Percentiles rank a stretch among this genome's conserved stretches.
These are phyloP conservation scores for Clavariopsis aquatica DNA, from an alignment of 495 filamentous ascomycete species.

Conservation along the genomic window DNA sequence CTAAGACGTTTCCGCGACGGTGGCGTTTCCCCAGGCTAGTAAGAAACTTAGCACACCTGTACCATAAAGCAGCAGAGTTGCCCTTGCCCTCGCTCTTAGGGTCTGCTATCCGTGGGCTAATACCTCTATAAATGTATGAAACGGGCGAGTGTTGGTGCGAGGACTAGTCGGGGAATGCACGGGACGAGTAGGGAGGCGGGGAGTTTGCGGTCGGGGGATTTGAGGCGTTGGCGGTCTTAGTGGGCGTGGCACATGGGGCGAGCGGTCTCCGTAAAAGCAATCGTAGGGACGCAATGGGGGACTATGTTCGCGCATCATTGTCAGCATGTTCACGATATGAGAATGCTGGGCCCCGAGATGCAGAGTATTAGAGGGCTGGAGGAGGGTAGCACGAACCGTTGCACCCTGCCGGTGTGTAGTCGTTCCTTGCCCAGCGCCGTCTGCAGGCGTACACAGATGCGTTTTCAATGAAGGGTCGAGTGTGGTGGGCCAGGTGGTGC, in stretches of 20 bases:
- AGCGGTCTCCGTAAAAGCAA: constrained; percentile 3
- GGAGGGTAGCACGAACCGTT: constrained; percentile 32
- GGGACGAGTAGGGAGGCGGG: neutral
- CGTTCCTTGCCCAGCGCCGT: constrained; percentile 14
- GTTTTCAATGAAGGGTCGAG: constrained; percentile 18
- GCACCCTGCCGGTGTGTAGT: constrained; percentile 21
- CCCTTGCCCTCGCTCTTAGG: neutral
- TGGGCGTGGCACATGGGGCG: constrained; percentile 21
- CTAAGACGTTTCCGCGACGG: constrained; percentile 22
- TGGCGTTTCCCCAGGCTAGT: constrained; percentile 24
- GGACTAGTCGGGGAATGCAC: neutral
- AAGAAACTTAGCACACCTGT: constrained; percentile 19
- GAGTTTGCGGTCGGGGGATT: constrained; percentile 11
- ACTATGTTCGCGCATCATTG: constrained; percentile 30
- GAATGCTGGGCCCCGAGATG: neutral
- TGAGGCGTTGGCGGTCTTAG: constrained; percentile 12
- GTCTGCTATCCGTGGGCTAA: constrained; percentile 12
- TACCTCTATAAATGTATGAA: constrained; percentile 28
- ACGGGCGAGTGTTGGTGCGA: constrained; percentile 13
- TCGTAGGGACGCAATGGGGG: constrained; percentile 1
- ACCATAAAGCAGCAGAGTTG: constrained; percentile 13
- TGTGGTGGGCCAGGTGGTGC: constrained; percentile 5
- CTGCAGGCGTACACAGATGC: constrained; percentile 25
- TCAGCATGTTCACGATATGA: constrained; percentile 19
- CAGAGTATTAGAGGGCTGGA: constrained; percentile 12